Percentiles rank a stretch among this genome's conserved stretches.
Conservation (phyloP, 345 rosid genomes). For the Pugionium dolabratum region DNA sequence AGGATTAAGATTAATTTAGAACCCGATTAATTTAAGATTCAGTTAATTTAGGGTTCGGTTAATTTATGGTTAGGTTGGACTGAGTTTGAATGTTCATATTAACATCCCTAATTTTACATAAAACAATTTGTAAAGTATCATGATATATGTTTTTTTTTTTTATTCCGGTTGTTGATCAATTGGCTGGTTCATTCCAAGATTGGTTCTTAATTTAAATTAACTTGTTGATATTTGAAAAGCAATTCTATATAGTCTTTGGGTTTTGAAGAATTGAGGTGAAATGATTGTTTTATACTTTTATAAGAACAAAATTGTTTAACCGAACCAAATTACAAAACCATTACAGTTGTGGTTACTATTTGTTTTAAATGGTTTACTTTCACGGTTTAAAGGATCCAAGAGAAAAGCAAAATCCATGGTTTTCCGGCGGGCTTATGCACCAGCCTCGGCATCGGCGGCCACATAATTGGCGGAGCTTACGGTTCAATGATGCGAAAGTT, state of each 20-base stretch:
- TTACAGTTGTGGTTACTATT: not conserved
- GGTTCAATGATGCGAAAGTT: conserved; percentile 76
- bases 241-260: not conserved
- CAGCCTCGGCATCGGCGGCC: conserved; percentile 69
- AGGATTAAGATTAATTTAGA: too few species aligned
- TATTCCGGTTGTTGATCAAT: not conserved
- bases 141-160: too few species aligned
- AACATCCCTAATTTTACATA: too few species aligned
- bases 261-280: not conserved
- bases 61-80: too few species aligned
- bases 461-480: conserved; percentile 67
- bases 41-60: too few species aligned
- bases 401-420: conserved; percentile 61
- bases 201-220: not conserved
- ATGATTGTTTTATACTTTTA: too few species aligned
- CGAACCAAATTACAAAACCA: not conserved
- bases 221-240: too few species aligned
- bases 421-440: conserved; percentile 76
- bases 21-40: too few species aligned
- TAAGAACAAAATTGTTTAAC: not conserved
- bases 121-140: too few species aligned
- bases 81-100: too few species aligned
- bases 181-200: not conserved
- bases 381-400: conserved; percentile 46
- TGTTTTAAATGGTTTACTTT: not conserved